phyloP scores from a whole-genome alignment of 768 basidiomycete species.

The Artomyces pyxidatus region DNA sequence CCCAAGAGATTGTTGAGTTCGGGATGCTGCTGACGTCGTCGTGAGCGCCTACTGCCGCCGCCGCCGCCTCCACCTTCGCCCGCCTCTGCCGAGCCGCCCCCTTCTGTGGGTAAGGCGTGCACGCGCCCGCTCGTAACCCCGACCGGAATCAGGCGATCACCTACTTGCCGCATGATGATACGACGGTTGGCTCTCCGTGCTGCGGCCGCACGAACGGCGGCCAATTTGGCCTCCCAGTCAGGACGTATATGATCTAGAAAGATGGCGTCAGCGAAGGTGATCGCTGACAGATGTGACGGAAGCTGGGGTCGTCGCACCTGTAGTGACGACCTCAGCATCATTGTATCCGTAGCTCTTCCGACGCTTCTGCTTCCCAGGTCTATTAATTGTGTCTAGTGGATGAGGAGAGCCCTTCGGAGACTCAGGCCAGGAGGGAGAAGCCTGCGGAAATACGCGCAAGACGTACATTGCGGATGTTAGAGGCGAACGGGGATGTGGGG shows the following conservation, averaged over 20 bases:
- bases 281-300: slow-evolving; percentile 3
- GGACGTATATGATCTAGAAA: slow-evolving; percentile 87
- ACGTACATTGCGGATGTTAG: slow-evolving; percentile 6
- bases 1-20: slow-evolving; percentile 51
- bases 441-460: slow-evolving; percentile 5
- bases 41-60: slow-evolving; percentile 41
- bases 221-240: slow-evolving; percentile 96
- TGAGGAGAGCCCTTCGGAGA: slow-evolving; percentile 40
- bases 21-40: slow-evolving; percentile 50
- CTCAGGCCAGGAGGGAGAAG: slow-evolving; percentile 42
- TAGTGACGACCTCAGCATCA: slow-evolving; percentile 86
- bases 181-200: slow-evolving; percentile 92
- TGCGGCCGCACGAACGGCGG: slow-evolving; percentile 90
- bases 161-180: slow-evolving; percentile 97
- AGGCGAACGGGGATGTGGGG: slow-evolving; percentile 1
- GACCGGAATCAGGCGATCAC: slow-evolving; percentile 93
- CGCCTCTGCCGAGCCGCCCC: slow-evolving; percentile 41
- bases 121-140: slow-evolving; percentile 89
- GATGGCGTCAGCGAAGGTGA: background rate
- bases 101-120: slow-evolving; percentile 54
- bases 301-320: slow-evolving; percentile 42
- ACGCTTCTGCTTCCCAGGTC: slow-evolving; percentile 44
- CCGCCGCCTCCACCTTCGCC: slow-evolving; percentile 32
- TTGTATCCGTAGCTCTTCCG: slow-evolving; percentile 86
- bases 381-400: slow-evolving; percentile 18